phyloP scores from a whole-genome alignment of 345 rosid species.

The Populus deltoides region DNA sequence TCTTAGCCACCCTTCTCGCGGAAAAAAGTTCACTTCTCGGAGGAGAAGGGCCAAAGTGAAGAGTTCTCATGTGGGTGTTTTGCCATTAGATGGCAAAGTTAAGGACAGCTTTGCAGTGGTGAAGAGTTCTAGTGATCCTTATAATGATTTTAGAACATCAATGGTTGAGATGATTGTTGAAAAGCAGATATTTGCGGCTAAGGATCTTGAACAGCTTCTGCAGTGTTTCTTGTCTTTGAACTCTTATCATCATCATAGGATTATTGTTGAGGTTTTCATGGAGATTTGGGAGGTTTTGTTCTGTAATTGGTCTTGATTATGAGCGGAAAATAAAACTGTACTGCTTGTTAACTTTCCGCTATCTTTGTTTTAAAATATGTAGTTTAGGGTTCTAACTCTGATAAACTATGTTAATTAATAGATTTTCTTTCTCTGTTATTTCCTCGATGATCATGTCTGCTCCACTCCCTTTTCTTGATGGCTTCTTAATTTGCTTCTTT shows the following conservation, averaged over 20 bases:
- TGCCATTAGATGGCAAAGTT: conserved; percentile 38
- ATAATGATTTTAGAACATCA: conserved; percentile 60
- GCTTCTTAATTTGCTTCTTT: too few relatives aligned
- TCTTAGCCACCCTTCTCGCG: not conserved
- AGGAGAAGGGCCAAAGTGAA: conserved; percentile 13
- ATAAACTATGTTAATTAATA: not conserved
- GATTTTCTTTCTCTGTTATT: not conserved
- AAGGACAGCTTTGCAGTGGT: conserved; percentile 81
- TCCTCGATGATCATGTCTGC: not conserved
- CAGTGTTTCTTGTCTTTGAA: conserved; percentile 46
- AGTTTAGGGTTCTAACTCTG: conserved; percentile 5
- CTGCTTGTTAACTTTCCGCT: not conserved
- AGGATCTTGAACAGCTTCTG: conserved; percentile 62
- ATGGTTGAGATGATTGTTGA: conserved; percentile 79
- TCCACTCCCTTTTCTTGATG: not conserved
- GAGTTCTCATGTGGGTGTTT: conserved; percentile 12
- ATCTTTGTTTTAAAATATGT: not conserved
- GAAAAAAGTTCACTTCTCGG: conserved; percentile 11
- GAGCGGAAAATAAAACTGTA: not conserved
- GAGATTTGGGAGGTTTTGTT: conserved; percentile 31
- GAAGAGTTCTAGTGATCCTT: conserved; percentile 48
- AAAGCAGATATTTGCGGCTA: conserved; percentile 54
- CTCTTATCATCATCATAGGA: conserved; percentile 21
- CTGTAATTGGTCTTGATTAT: conserved; percentile 6
- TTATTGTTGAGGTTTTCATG: conserved; percentile 24